Base-by-base conservation (phyloP, 345 rosid genomes). In the Bruguiera sexangula region DNA sequence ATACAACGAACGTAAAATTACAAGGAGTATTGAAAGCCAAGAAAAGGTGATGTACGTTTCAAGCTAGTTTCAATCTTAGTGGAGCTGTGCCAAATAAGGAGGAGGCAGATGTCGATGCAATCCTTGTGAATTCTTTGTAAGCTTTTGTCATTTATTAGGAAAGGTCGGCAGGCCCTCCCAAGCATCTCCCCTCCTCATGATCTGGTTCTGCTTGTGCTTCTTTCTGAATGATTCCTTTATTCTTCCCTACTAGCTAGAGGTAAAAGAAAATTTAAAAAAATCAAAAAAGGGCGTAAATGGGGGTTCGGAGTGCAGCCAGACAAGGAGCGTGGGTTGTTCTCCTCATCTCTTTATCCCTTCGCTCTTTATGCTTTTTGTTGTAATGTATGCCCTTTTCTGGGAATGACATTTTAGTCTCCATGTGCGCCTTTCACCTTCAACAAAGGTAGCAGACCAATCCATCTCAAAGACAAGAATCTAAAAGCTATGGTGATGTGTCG, bases 31-130 rank as follows among this genome's bases (percentile, higher is more conserved):
- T 8, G 27, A 11, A n/a, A 55, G 15, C 59, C 48, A 39, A 39
- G 48, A 39, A 26, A 21, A n/a, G 27, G 27, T 22, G 15, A 55
- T 55, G 29, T n/a, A 13, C 22, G 16, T 26, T 55, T n/a, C 27
- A 21, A 55, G 15, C 8, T 34, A 34, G 8, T 55, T 26, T 55
- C 15, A 26, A 55, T 26, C 62, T 64, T 68, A 63, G 70, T 63
- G 75, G 11, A 70, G 62, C 71, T 60, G 69, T 71, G 62, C 81
- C 81, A 74, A 81, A 66, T 24, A 64, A 65, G 74, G 77, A 61
- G 65, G 73, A 62, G 79, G 69, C 79, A 74, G 65, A 68, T 50
- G 68, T 63, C 18, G 43, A 37, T 29, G 26, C 64, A 71, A 71
- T 63, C 75, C 68, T 75, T 70, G 76, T 19, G 60, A 77, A 61